These are phyloP conservation scores for Chrysophaeum taylorii DNA, from an alignment of 352 stramenopile species.

Conservation along the genomic window DNA sequence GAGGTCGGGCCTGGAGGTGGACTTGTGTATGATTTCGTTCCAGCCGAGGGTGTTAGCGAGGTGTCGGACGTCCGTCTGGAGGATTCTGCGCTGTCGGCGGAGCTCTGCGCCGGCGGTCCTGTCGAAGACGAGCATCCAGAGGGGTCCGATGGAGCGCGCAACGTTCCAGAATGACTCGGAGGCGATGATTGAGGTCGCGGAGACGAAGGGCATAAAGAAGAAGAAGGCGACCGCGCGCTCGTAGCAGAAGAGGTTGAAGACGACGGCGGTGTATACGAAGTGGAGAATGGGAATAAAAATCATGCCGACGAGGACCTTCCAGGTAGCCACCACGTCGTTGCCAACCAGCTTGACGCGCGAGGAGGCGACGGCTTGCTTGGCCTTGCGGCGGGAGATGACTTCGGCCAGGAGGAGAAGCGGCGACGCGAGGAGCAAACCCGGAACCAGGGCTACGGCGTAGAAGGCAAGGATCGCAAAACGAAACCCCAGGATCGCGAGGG, in stretches of 20 bases:
- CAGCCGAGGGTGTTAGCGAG: conserved; percentile 4
- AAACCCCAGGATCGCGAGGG: conserved; percentile 4
- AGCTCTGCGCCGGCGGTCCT: background rate
- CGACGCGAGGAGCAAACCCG: background rate
- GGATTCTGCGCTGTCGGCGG: background rate
- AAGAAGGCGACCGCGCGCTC: background rate
- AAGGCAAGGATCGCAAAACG: conserved; percentile 24
- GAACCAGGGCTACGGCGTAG: background rate
- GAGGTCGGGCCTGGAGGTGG: too few species aligned
- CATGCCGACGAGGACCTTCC: conserved; percentile 83
- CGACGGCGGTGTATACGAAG: conserved; percentile 50
- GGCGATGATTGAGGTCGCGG: conserved; percentile 1
- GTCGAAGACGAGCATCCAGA: background rate
- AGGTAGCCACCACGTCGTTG: conserved; percentile 73
- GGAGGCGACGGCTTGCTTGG: conserved; percentile 59
- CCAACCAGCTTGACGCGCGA: conserved; percentile 79
- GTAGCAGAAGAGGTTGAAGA: background rate
- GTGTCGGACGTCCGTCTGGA: background rate
- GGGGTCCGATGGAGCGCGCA: background rate
- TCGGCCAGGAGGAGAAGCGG: background rate
- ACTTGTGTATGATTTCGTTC: conserved; percentile 7
- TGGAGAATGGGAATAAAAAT: conserved; percentile 72
- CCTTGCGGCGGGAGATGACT: conserved; percentile 28
- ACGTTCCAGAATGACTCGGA: background rate
- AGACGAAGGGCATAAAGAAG: conserved; percentile 16